phyloP scores from a whole-genome alignment of 2,329 filamentous ascomycete genomes.

The Trichoderma citrinoviride region DNA sequence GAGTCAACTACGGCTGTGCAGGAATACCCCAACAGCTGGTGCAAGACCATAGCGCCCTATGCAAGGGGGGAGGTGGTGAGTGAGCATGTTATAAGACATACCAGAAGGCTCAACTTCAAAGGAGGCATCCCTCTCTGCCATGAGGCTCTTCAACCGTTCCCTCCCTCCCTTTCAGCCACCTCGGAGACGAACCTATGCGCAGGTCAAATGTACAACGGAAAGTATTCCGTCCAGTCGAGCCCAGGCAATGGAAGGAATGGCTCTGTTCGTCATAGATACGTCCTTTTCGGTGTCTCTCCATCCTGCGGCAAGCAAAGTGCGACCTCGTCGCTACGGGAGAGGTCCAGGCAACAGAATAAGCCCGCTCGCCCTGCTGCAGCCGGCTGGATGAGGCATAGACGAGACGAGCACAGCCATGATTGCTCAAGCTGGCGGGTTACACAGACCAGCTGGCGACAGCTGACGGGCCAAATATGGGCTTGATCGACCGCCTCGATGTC shows the following conservation, averaged over 20 bases:
- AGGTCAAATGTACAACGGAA: neutral
- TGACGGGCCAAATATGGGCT: neutral
- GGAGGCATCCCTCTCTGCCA: neutral
- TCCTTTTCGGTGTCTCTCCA: neutral
- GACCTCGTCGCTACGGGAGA: neutral
- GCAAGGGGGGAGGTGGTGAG: constrained; percentile 12
- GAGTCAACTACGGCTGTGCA: neutral
- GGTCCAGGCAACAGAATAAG: neutral
- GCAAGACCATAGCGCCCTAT: neutral
- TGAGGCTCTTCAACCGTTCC: neutral
- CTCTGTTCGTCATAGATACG: neutral
- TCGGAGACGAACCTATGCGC: neutral
- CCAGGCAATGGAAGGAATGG: neutral
- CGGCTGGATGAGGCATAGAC: neutral
- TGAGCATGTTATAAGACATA: neutral
- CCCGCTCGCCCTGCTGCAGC: neutral
- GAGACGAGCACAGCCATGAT: constrained; percentile 1
- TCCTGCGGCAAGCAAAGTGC: neutral
- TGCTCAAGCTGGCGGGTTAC: neutral
- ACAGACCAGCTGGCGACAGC: neutral
- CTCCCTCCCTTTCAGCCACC: neutral
- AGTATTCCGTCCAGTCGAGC: neutral
- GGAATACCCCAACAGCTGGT: neutral
- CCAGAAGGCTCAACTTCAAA: too few species aligned
- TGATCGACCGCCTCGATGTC: neutral